Base-by-base conservation (phyloP, 2,329 filamentous ascomycete species). In the Elsinoe ampelina region DNA sequence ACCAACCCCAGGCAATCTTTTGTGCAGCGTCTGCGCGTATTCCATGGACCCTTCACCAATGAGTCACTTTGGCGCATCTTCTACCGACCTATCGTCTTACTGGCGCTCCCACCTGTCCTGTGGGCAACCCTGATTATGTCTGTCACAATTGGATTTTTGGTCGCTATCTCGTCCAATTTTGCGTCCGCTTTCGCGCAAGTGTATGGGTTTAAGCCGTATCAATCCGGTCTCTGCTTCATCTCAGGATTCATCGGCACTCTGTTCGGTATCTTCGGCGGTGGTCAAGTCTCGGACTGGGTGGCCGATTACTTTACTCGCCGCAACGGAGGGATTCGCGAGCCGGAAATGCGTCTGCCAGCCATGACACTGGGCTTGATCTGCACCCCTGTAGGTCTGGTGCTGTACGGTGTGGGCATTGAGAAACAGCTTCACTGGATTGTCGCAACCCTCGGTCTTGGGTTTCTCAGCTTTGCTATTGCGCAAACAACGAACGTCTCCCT, bases 401-500 rank as follows among this genome's bases (percentile, higher is more conserved):
- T 71, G 11, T 70, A 70, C 52, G 68, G 67, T 0, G 61, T 65
- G 20, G 67, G 69, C 0, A 66, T 71, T 6, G 58, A 67, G 5
- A 52, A 67, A 30, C 35, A 60, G 11, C 56, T 65, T 22, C 69
- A 68, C 55, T 82, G 78, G 79, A 80, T 82, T 2, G 75, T 75
- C 35, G 77, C 80, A 0, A 81, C 78, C 0, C 63, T 83, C 5
- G 80, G 77, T 1, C 67, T 82, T 5, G 78, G 72, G 10, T 67
- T 81, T n/a, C 62, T 81, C 57, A 80, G 76, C 62, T 80, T 82
- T 59, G 75, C 77, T 11, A 77, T 82, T 51, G 75, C 76, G 0
- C 78, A 81, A 62, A 77, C 73, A 2, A 80, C 76, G 4, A 82
- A 80, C 56, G 71, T 83, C 6, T 74, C 74, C 6, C 69, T 83